phyloP scores from a whole-genome alignment of 768 basidiomycete genomes.

The Tephrocybe sp. region DNA sequence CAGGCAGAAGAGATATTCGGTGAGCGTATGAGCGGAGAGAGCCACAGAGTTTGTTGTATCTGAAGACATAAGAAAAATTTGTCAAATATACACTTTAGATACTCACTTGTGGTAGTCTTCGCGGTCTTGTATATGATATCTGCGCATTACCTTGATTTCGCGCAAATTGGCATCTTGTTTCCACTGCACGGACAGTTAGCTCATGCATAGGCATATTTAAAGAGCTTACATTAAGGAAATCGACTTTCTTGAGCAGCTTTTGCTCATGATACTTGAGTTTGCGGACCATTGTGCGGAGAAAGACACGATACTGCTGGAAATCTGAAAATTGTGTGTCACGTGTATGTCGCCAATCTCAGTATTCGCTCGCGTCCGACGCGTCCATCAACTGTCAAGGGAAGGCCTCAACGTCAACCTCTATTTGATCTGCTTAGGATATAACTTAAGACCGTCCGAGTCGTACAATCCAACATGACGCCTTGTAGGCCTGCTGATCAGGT shows the following conservation, averaged over 20 bases:
- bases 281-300: constrained; percentile 64
- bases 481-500: too few relatives aligned
- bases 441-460: too few relatives aligned
- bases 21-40: constrained; percentile 84
- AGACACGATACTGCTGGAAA: neutral
- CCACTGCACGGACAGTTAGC: constrained; percentile 61
- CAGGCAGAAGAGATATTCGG: constrained; percentile 81
- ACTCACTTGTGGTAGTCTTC: constrained; percentile 91
- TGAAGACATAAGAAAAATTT: constrained; percentile 22
- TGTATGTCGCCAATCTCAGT: too few relatives aligned
- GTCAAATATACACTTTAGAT: neutral
- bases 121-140: constrained; percentile 93
- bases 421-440: too few relatives aligned
- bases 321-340: too few relatives aligned
- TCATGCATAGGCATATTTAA: neutral
- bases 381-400: too few relatives aligned
- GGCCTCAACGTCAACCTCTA: too few relatives aligned
- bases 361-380: too few relatives aligned
- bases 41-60: constrained; percentile 95
- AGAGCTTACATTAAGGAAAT: constrained; percentile 79
- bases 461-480: too few relatives aligned
- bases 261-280: constrained; percentile 97
- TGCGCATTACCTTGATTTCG: constrained; percentile 91
- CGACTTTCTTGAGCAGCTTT: constrained; percentile 93
- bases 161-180: constrained; percentile 91